phyloP scores from a whole-genome alignment of 2,329 filamentous ascomycete species.

The Nemania sp. region DNA sequence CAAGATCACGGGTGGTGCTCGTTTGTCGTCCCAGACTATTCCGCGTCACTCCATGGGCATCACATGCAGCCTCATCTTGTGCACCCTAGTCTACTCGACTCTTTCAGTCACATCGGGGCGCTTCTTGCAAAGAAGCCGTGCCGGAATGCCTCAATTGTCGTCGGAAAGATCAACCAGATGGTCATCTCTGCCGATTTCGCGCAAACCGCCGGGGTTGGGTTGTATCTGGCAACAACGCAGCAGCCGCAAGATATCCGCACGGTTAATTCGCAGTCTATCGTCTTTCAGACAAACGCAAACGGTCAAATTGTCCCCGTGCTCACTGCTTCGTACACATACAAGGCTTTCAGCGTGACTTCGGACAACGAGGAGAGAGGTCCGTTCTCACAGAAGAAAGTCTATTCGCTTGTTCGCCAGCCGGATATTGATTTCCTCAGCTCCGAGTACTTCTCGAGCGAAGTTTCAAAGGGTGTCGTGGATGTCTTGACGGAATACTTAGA shows the following conservation, averaged over 20 bases:
- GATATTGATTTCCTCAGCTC: conserved; percentile 9
- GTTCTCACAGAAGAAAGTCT: conserved; percentile 12
- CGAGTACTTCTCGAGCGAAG: background rate
- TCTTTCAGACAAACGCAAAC: conserved; percentile 7
- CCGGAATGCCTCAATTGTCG: conserved; percentile 15
- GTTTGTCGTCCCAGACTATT: conserved; percentile 7
- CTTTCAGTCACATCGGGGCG: conserved; percentile 13
- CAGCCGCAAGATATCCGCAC: conserved; percentile 11
- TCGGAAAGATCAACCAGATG: conserved; percentile 16
- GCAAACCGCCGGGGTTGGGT: conserved; percentile 1
- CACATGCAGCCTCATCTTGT: conserved; percentile 17
- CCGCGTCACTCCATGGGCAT: conserved; percentile 7
- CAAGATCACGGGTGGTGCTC: conserved; percentile 11
- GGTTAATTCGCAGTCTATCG: conserved; percentile 11
- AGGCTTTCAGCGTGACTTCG: conserved; percentile 8
- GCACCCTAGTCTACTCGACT: conserved; percentile 14
- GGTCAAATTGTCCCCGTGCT: conserved; percentile 5
- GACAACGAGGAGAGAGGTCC: conserved; percentile 2
- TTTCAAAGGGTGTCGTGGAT: background rate
- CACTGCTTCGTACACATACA: conserved; percentile 11
- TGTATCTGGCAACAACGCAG: conserved; percentile 18
- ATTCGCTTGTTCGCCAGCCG: conserved; percentile 10
- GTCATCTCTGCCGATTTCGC: conserved; percentile 11
- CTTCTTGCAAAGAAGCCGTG: conserved; percentile 15
- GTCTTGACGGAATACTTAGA: conserved; percentile 5